A percentile compares a stretch with the other conserved stretches of the same genome.
Evolutionary conservation across 257 asterid species (phyloP).

Genomic region (Lithospermum erythrorhizon): DNA sequence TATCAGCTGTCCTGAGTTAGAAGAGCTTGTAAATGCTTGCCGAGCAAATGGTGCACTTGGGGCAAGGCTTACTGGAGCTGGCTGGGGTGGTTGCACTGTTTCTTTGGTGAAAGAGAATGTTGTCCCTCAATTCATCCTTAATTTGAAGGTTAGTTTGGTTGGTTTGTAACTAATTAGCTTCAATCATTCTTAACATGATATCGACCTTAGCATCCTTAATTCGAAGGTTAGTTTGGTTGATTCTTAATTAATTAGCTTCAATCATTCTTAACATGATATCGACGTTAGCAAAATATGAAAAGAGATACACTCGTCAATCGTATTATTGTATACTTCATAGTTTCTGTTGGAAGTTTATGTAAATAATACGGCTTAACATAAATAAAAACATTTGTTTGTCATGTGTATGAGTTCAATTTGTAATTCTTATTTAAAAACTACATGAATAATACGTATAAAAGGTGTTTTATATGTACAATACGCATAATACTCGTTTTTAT

Average conservation of each 20-base stretch:
- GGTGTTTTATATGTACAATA: too few species aligned
- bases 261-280: not conserved
- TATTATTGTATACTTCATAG: too few species aligned
- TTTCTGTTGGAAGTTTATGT: too few species aligned
- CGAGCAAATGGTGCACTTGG: slow-evolving; percentile 86
- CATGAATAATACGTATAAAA: too few species aligned
- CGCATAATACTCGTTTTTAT: too few species aligned
- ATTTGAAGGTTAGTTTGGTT: slow-evolving; percentile 48
- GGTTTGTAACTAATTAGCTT: not conserved
- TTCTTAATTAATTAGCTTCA: not conserved
- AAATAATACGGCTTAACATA: too few species aligned
- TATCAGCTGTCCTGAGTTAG: slow-evolving; percentile 79
- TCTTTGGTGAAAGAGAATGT: slow-evolving; percentile 86
- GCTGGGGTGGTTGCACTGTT: slow-evolving; percentile 99
- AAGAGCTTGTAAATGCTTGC: slow-evolving; percentile 66
- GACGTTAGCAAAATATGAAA: too few species aligned
- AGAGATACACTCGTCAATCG: too few species aligned
- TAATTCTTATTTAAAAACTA: too few species aligned
- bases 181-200: not conserved
- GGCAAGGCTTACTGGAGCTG: slow-evolving; percentile 96
- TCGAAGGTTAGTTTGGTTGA: slow-evolving; percentile 40
- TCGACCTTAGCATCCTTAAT: slow-evolving; percentile 68
- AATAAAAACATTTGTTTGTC: too few species aligned
- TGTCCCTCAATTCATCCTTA: slow-evolving; percentile 78
- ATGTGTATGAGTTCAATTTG: too few species aligned